Evolutionary conservation across 345 rosid genomes (phyloP).

Genomic region (Cardamine resedifolia): DNA sequence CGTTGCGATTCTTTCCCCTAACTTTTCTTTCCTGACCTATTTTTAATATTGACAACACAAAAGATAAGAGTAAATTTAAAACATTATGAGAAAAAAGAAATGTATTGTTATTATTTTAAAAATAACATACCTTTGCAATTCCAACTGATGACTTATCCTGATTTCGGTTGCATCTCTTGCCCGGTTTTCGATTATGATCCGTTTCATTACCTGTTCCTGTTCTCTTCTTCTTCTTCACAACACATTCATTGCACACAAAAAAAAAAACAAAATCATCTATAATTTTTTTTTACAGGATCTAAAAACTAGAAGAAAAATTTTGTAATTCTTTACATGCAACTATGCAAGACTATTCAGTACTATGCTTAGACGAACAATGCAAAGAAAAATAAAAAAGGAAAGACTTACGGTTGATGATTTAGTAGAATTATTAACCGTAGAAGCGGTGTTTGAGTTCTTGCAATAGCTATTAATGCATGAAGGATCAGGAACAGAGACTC

Average conservation of each 20-base stretch:
- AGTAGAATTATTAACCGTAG: neutral
- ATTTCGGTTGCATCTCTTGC: constrained; percentile 50
- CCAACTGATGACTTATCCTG: constrained; percentile 46
- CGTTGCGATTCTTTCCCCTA: constrained; percentile 76
- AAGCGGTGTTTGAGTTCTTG: constrained; percentile 26
- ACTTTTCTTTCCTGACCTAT: constrained; percentile 63
- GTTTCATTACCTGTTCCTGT: constrained; percentile 38
- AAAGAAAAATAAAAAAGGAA: neutral
- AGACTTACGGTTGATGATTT: constrained; percentile 32
- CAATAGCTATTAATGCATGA: constrained; percentile 26
- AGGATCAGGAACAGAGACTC: constrained; percentile 27
- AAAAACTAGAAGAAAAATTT: neutral
- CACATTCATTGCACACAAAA: neutral
- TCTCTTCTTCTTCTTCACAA: constrained; percentile 59
- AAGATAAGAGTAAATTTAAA: neutral
- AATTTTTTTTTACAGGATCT: neutral
- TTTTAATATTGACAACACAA: neutral
- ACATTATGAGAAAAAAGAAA: neutral
- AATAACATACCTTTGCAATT: constrained; percentile 49
- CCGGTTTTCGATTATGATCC: constrained; percentile 37
- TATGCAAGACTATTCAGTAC: neutral
- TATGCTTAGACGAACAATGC: neutral
- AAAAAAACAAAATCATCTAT: neutral
- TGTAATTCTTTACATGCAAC: constrained; percentile 20
- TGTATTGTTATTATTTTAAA: neutral